A percentile compares a stretch with the other conserved stretches of the same genome.
These are phyloP conservation scores for Debaryomycetaceae sp. DNA, from an alignment of 1,139 yeast genomes.

Conservation along the genomic window DNA sequence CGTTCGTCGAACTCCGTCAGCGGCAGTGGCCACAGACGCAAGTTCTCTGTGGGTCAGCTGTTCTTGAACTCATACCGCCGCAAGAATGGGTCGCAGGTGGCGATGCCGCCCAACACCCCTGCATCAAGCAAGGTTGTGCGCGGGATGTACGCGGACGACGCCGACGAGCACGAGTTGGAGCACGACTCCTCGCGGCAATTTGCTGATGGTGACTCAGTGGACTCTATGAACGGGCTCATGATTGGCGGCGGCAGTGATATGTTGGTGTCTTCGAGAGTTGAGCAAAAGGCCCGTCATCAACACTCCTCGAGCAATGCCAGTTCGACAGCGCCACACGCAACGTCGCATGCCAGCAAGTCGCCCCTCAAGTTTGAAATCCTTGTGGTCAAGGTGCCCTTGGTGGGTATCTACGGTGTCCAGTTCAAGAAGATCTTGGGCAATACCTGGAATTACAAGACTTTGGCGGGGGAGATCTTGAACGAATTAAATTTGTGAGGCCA, in stretches of 20 bases:
- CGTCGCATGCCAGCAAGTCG: slow-evolving; percentile 17
- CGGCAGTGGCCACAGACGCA: slow-evolving; percentile 47
- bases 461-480: slow-evolving; percentile 80
- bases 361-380: slow-evolving; percentile 89
- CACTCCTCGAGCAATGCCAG: slow-evolving; percentile 24
- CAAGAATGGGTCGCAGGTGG: slow-evolving; percentile 42
- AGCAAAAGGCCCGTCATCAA: slow-evolving; percentile 43
- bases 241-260: slow-evolving; percentile 61
- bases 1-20: slow-evolving; percentile 25
- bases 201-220: slow-evolving; percentile 57
- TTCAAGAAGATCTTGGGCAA: slow-evolving; percentile 91
- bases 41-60: slow-evolving; percentile 59
- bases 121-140: slow-evolving; percentile 41
- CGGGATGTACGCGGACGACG: slow-evolving; percentile 39
- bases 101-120: slow-evolving; percentile 49
- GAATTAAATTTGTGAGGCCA: slow-evolving; percentile 60
- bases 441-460: slow-evolving; percentile 93
- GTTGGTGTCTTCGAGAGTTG: slow-evolving; percentile 57
- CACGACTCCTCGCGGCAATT: slow-evolving; percentile 23
- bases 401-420: slow-evolving; percentile 90
- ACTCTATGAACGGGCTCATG: slow-evolving; percentile 48
- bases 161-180: slow-evolving; percentile 24
- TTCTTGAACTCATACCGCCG: slow-evolving; percentile 43
- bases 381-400: slow-evolving; percentile 87
- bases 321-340: slow-evolving; percentile 13